Conservation (phyloP, 108 stramenopile species). For the Cyclostephanos invisitatus region DNA sequence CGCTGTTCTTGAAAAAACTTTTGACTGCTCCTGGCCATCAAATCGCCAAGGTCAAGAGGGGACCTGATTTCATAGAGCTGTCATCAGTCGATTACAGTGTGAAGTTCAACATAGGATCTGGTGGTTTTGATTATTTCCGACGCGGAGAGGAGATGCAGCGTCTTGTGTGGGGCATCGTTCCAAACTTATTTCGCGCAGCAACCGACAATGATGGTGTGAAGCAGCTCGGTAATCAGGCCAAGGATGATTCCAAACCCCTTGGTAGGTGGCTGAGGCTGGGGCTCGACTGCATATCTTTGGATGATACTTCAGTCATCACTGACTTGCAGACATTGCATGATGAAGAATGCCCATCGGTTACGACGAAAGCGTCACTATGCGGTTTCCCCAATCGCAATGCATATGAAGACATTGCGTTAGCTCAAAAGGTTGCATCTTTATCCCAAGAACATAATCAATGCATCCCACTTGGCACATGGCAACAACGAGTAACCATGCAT, state of each 20-base stretch:
- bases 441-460: background rate
- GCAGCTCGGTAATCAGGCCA: slow-evolving; percentile 33
- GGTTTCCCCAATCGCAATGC: slow-evolving; percentile 17
- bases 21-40: background rate
- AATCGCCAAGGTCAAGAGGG: background rate
- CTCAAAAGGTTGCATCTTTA: slow-evolving; percentile 12
- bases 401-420: slow-evolving; percentile 32
- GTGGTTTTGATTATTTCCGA: slow-evolving; percentile 16
- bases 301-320: slow-evolving; percentile 5
- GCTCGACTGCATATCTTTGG: slow-evolving; percentile 32
- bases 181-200: slow-evolving; percentile 70
- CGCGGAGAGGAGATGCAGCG: background rate
- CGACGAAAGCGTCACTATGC: slow-evolving; percentile 24
- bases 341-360: slow-evolving; percentile 1
- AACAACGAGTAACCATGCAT: slow-evolving; percentile 35
- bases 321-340: background rate
- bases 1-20: background rate
- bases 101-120: background rate
- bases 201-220: slow-evolving; percentile 87
- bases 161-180: slow-evolving; percentile 32
- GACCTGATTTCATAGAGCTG: background rate
- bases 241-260: slow-evolving; percentile 40
- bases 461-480: slow-evolving; percentile 17
- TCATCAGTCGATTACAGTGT: background rate
- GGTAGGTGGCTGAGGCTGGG: slow-evolving; percentile 39